A percentile compares a stretch with the other conserved stretches of the same genome.
These are phyloP conservation scores for Talaromyces sp. DNA, from an alignment of 2,329 filamentous ascomycete species.

Conservation along the genomic window DNA sequence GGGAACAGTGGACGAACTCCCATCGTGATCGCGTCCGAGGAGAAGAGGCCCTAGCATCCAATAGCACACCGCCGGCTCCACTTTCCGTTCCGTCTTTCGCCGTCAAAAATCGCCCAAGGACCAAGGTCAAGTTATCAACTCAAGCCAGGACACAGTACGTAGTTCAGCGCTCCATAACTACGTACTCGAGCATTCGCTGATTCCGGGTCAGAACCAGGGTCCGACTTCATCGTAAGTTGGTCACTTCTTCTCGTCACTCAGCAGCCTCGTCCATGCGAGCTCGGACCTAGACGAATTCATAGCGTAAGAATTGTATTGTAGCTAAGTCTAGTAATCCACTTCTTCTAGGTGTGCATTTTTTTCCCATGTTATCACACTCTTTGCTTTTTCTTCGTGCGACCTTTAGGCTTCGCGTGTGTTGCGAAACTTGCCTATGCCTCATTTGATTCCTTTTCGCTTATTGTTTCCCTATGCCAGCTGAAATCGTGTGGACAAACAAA, in stretches of 20 bases:
- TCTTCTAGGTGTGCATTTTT: neutral
- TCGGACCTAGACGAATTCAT: neutral
- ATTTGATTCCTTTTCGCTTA: neutral
- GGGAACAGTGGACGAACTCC: neutral
- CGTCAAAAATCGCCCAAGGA: neutral
- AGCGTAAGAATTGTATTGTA: neutral
- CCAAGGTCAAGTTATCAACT: too few relatives aligned
- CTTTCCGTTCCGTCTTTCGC: constrained; percentile 9
- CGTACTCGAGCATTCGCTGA: neutral
- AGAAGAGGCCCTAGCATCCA: constrained; percentile 7
- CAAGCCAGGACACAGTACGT: too few relatives aligned
- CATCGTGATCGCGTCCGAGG: too few relatives aligned
- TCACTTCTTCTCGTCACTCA: neutral
- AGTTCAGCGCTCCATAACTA: neutral
- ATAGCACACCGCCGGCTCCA: constrained; percentile 6
- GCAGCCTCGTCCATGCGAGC: neutral
- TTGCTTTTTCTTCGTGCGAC: neutral
- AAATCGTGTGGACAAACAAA: neutral
- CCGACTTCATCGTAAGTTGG: neutral
- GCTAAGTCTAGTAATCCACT: too few relatives aligned
- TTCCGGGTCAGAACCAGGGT: neutral
- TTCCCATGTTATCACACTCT: neutral
- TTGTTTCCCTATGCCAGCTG: neutral
- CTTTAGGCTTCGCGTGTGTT: neutral
- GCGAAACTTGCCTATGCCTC: neutral